Base-by-base conservation (phyloP, 495 filamentous ascomycete species). In the Penicillium lividum region DNA sequence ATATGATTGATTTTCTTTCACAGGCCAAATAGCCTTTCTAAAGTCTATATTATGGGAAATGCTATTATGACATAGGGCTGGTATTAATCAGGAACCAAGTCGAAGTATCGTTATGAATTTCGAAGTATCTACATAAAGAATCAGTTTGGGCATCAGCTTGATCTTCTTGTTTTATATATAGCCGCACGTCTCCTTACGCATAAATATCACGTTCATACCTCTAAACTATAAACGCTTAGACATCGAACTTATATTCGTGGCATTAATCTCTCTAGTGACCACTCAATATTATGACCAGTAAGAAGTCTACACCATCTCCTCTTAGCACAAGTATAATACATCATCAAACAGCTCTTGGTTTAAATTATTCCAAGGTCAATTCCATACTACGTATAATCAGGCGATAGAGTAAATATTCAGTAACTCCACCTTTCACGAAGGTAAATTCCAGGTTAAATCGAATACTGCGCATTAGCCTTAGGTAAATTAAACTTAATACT, bases 11-110 rank as follows among this genome's bases (percentile, higher is more conserved):
- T 18, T 45, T 45, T 45, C 18, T 45, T 9, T 45, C 43, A 42
- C n/a, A 22, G 43, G 43, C 43, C 43, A 45, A 45, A 45, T 10
- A 45, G n/a, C 43, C 43, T 15, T 45, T 45, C 11, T 45, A 15
- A 45, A 45, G 43, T 45, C 43, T 4, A 18, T 45, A 15, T 45
- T 9, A 45, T 3, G 43, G 43, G 25, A 73, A 45, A 22, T 22
- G 25, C 15, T 18, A 10, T 30, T 13, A 3, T 30, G 11, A 10
- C 45, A 48, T 48, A 48, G 4, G 27, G 22, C 45, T n/a, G 27
- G 27, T 11, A 48, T 1, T 1, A 22, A 30, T 48, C 30, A 30
- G 30, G 10, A 30, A 30, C 0, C 25, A 48, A 30, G 15, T 2
- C 15, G 45, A 48, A 48, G 30, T 0, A 30, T 48, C 7, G 22